These are phyloP conservation scores for Ophiostoma tasmaniense DNA, from an alignment of 2,329 filamentous ascomycete genomes.

Conservation along the genomic window DNA sequence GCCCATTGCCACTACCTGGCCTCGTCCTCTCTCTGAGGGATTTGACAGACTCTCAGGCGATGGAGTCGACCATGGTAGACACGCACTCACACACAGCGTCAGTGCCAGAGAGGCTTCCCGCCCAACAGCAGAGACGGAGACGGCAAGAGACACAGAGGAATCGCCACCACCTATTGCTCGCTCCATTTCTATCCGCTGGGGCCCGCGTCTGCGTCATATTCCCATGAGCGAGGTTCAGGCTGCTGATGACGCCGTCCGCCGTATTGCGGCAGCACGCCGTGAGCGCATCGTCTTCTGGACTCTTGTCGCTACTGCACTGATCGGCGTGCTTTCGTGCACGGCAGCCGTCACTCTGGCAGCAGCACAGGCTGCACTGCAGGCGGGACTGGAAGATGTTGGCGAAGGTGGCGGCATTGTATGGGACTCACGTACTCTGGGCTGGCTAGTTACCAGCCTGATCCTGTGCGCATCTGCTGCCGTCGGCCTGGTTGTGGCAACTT, in stretches of 20 bases:
- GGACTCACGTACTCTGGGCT: conserved; percentile 13
- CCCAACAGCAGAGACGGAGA: not conserved
- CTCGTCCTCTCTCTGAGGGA: not conserved
- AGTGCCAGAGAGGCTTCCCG: not conserved
- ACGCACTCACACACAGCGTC: not conserved
- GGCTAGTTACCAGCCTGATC: conserved; percentile 15
- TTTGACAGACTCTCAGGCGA: not conserved
- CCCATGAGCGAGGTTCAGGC: conserved; percentile 11
- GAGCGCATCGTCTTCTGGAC: conserved; percentile 16
- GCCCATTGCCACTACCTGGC: conserved; percentile 10
- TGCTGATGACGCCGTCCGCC: conserved; percentile 15
- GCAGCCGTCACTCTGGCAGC: conserved; percentile 15
- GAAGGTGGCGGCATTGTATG: conserved; percentile 8
- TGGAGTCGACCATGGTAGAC: not conserved
- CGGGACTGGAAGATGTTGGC: conserved; percentile 3
- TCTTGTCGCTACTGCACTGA: conserved; percentile 5
- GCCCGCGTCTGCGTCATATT: conserved; percentile 15
- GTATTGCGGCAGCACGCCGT: conserved; percentile 7
- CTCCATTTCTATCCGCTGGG: conserved; percentile 17
- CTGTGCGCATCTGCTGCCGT: conserved; percentile 1
- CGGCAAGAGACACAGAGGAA: not conserved
- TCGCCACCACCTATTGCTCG: conserved; percentile 11
- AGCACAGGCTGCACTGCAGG: conserved; percentile 12
- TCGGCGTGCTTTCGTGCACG: conserved; percentile 14
- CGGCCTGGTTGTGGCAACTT: conserved; percentile 6